phyloP scores from a whole-genome alignment of 1,284 basidiomycete genomes.

The Taiwanofungus camphoratus region DNA sequence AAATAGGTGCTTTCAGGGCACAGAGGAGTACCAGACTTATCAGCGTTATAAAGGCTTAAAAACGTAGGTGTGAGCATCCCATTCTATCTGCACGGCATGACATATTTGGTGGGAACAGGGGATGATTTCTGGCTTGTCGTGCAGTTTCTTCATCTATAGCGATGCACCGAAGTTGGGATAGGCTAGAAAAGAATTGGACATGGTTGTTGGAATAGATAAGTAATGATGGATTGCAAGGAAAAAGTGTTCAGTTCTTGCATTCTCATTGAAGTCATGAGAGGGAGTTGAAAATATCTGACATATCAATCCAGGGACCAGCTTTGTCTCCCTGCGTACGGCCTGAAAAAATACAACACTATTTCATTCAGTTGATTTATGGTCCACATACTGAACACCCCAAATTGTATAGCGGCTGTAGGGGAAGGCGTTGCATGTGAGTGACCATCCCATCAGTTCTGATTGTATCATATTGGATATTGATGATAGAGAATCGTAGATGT shows the following conservation, averaged over 20 bases:
- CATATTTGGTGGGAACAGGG: background rate
- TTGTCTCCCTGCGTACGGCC: background rate
- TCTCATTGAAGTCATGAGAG: background rate
- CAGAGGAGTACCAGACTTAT: too few species aligned
- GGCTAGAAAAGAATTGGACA: background rate
- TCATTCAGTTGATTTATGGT: background rate
- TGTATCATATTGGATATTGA: background rate
- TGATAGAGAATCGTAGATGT: background rate
- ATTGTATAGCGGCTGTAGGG: background rate
- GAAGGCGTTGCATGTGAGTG: background rate
- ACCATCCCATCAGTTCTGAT: background rate
- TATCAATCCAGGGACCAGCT: background rate
- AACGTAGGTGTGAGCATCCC: background rate
- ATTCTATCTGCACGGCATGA: background rate
- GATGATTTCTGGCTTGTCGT: background rate
- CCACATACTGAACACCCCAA: background rate
- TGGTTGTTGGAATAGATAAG: background rate
- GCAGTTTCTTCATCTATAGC: background rate
- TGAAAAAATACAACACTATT: background rate
- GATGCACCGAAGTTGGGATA: background rate
- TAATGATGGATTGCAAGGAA: background rate
- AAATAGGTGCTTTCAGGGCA: too few species aligned
- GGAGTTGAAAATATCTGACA: background rate
- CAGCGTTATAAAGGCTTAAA: background rate
- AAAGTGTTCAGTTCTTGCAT: background rate